phyloP scores from a whole-genome alignment of 192 early-diverging fungal genomes.

The Coemansia javaensis region DNA sequence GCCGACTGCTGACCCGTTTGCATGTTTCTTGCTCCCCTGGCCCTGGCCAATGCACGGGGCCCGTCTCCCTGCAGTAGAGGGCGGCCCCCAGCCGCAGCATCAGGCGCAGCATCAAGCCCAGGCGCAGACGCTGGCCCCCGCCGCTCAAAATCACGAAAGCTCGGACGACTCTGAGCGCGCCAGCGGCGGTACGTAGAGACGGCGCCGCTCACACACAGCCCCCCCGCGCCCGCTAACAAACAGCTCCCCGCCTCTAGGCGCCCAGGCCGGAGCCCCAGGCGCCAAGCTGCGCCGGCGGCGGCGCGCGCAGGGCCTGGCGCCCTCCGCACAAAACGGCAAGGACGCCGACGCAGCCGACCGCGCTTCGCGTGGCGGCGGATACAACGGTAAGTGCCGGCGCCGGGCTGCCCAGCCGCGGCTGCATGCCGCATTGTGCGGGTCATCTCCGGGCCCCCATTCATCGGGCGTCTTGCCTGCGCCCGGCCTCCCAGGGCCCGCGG shows the following conservation, averaged over 20 bases:
- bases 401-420: too few relatives aligned
- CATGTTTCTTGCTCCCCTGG: neutral
- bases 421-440: too few relatives aligned
- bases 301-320: slow-evolving; percentile 2
- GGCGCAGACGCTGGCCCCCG: neutral
- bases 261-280: too few relatives aligned
- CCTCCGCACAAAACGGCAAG: neutral
- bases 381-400: slow-evolving; percentile 3
- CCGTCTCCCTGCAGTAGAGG: too few relatives aligned
- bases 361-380: slow-evolving; percentile 4
- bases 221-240: too few relatives aligned
- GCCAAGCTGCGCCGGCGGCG: slow-evolving; percentile 1
- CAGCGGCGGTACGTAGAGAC: neutral
- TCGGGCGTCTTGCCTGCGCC: too few relatives aligned
- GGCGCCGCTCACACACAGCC: too few relatives aligned
- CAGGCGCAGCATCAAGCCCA: too few relatives aligned
- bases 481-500: too few relatives aligned
- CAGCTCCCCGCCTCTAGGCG: too few relatives aligned
- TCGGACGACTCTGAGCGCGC: slow-evolving; percentile 13
- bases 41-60: neutral
- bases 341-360: slow-evolving; percentile 4
- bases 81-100: too few relatives aligned
- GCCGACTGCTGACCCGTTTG: neutral
- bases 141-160: slow-evolving; percentile 5
- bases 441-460: too few relatives aligned